Conservation (phyloP, 768 basidiomycete genomes). For the Podaxis mareebaensis region DNA sequence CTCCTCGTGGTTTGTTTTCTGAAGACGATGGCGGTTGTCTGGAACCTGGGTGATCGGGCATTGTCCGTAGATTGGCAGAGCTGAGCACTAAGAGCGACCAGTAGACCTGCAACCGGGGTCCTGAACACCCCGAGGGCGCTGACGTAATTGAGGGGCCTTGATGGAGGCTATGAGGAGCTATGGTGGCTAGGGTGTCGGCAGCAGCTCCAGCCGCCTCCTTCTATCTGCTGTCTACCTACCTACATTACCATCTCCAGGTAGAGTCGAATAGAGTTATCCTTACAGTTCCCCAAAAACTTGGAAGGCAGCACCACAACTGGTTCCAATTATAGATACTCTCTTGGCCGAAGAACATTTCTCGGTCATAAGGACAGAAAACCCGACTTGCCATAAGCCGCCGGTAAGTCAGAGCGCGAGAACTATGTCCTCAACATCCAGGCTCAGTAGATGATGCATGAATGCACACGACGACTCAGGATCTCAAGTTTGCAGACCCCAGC, state of each 20-base stretch:
- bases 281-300: background rate
- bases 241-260: background rate
- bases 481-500: background rate
- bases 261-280: background rate
- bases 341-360: conserved; percentile 7
- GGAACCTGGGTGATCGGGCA: conserved; percentile 11
- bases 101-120: background rate
- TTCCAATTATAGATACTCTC: background rate
- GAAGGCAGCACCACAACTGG: background rate
- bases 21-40: conserved; percentile 12
- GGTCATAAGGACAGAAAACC: conserved; percentile 10
- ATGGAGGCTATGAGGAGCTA: background rate
- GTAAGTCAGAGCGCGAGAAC: conserved; percentile 7
- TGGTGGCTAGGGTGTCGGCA: no score
- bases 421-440: background rate
- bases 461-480: background rate
- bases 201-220: background rate
- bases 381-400: conserved; percentile 14
- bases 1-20: conserved; percentile 65
- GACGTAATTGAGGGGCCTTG: conserved; percentile 13
- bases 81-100: background rate
- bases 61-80: background rate
- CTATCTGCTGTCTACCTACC: background rate
- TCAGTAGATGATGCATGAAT: background rate
- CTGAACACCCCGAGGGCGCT: background rate